Evolutionary conservation across 1,139 yeast species (phyloP), one percentile per base, ranked within the genome.

Genomic region (Zygoascus hellenicus): DNA sequence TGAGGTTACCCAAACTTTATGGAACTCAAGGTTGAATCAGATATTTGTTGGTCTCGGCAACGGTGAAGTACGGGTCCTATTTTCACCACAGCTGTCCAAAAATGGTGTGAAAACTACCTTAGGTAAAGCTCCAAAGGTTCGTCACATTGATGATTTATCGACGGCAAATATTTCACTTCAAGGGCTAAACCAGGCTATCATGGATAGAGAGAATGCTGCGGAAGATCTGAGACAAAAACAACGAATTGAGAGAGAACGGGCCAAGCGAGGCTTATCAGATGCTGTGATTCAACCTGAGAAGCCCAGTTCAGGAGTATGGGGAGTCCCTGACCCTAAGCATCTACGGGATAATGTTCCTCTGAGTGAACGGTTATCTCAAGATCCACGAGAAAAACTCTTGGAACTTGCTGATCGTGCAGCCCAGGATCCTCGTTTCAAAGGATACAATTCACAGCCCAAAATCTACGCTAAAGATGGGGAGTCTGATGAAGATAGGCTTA

Each of bases 381-480:
- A 68, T 49, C 70, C 72, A 2, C 52, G 71, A 32, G 70, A 66
- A 46, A 69, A 66, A 11, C 51, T 68, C 41, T 55, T 66, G 28
- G 64, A 64, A 48, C 66, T 59, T 45, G 68, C 69, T 6, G 62
- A 61, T 17, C 50, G 56, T n/a, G 63, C 66, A 9, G 40, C 46
- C 22, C 36, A 56, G 16, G 59, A 60, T 35, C 58, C 60, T 5
- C 52, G 54, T 36, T 59, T 58, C 46, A 45, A 43, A 17, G 29
- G 34, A 14, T 41, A 41, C 32, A 32, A 28, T 9, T 30, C 41
- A 16, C 42, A 43, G 19, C 41, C 35, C 19, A 30, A 31, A 28
- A 43, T 35, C 9, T 30, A 33, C 10, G 45, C 41, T 5, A 33
- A 30, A 13, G 54, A 49, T n/a, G 51, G 43, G 10, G 52, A 52